Conservation (phyloP, 2,329 filamentous ascomycete species). For the Cladobotryum protrusum region DNA sequence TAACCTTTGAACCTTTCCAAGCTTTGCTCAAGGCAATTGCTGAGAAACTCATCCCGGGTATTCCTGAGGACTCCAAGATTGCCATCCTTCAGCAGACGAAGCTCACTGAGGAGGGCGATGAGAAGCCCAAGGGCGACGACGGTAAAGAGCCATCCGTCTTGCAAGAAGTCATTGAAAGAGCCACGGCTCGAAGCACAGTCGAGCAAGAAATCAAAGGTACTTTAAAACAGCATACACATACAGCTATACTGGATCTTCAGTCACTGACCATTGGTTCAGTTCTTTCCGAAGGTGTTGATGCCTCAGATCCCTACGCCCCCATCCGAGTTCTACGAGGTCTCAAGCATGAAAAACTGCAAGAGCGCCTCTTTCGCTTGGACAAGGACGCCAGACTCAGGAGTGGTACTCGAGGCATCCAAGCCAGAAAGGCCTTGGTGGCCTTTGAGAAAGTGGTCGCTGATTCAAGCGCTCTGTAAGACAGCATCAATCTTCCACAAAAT, state of each 20-base stretch:
- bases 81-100: constrained; percentile 64
- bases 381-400: constrained; percentile 70
- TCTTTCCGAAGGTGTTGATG: constrained; percentile 54
- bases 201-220: constrained; percentile 57
- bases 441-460: constrained; percentile 62
- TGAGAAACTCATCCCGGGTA: constrained; percentile 71
- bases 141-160: constrained; percentile 43
- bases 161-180: constrained; percentile 60
- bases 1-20: constrained; percentile 21
- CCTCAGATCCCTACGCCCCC: constrained; percentile 48
- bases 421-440: constrained; percentile 65
- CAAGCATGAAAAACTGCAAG: constrained; percentile 55
- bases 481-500: background rate
- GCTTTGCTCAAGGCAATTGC: constrained; percentile 69
- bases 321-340: constrained; percentile 56
- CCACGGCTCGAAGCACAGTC: constrained; percentile 49
- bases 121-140: constrained; percentile 6
- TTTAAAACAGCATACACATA: constrained; percentile 15
- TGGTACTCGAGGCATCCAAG: constrained; percentile 66
- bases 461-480: constrained; percentile 44
- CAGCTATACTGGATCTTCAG: no score
- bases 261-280: constrained; percentile 25
- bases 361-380: constrained; percentile 60
- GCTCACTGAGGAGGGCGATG: constrained; percentile 27
- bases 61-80: constrained; percentile 59